Percentiles rank a stretch among this genome's conserved stretches.
Evolutionary conservation across 2,329 filamentous ascomycete species (phyloP).

Genomic region (Botryotinia convoluta): DNA sequence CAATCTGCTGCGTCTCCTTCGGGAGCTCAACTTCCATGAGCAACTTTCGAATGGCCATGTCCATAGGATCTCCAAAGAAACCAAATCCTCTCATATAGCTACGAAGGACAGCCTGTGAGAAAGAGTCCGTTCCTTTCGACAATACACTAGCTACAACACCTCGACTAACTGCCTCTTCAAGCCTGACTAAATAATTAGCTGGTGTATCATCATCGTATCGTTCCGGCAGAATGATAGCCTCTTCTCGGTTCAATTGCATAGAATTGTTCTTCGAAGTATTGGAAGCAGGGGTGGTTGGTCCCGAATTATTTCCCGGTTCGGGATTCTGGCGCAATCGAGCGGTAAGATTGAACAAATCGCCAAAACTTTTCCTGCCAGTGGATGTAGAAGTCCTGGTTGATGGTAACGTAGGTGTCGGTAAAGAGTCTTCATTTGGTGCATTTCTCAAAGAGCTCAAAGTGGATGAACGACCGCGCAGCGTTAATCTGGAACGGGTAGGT

Average conservation of each 20-base stretch:
- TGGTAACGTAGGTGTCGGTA: constrained; percentile 60
- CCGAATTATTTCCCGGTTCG: constrained; percentile 68
- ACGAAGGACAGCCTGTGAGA: constrained; percentile 77
- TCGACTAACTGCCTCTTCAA: constrained; percentile 77
- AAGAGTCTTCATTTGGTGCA: constrained; percentile 67
- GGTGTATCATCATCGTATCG: constrained; percentile 85
- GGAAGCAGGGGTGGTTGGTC: constrained; percentile 66
- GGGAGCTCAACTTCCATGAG: constrained; percentile 95
- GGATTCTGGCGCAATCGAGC: constrained; percentile 78
- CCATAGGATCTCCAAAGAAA: constrained; percentile 95
- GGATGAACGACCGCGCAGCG: constrained; percentile 75
- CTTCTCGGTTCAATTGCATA: constrained; percentile 66
- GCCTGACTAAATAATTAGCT: constrained; percentile 78
- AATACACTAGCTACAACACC: constrained; percentile 82
- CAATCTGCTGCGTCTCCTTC: constrained; percentile 97
- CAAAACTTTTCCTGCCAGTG: constrained; percentile 89
- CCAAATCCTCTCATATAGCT: constrained; percentile 95
- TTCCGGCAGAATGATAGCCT: constrained; percentile 70
- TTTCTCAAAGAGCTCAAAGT: constrained; percentile 82
- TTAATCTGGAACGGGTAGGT: constrained; percentile 57
- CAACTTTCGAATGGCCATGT: constrained; percentile 94
- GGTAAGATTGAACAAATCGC: constrained; percentile 76
- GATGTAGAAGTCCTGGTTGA: constrained; percentile 71
- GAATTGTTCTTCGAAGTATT: constrained; percentile 78
- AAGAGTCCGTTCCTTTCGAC: constrained; percentile 81